Percentiles rank a stretch among this genome's conserved stretches.
Conservation (phyloP, 768 basidiomycete species). For the Agaricus blazei region DNA sequence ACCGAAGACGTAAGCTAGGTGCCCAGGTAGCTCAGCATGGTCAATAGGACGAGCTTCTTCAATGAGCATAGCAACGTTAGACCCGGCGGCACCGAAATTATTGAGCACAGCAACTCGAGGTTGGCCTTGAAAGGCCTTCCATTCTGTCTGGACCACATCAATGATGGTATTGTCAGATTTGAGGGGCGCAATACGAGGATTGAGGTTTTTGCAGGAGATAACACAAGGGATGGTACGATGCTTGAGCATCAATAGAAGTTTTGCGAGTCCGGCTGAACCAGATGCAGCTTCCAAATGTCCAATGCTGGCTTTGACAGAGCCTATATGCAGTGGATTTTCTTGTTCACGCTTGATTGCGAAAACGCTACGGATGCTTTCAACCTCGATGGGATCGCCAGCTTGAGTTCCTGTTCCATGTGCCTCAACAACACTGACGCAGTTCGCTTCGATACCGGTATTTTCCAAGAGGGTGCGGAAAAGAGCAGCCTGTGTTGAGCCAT, state of each 20-base stretch:
- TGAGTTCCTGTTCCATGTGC: slow-evolving; percentile 77
- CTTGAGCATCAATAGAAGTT: slow-evolving; percentile 65
- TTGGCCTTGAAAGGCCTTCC: slow-evolving; percentile 29
- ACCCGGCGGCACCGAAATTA: slow-evolving; percentile 76
- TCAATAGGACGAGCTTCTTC: slow-evolving; percentile 35
- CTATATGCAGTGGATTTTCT: slow-evolving; percentile 57
- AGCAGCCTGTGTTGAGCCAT: slow-evolving; percentile 50
- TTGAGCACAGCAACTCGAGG: slow-evolving; percentile 59
- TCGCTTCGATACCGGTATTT: slow-evolving; percentile 38
- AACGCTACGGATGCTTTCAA: slow-evolving; percentile 56
- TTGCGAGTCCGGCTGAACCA: slow-evolving; percentile 67
- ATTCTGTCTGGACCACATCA: slow-evolving; percentile 32
- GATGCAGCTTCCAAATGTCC: slow-evolving; percentile 78
- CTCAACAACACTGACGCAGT: slow-evolving; percentile 58
- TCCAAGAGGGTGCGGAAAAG: slow-evolving; percentile 49
- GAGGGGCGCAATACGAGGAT: slow-evolving; percentile 49
- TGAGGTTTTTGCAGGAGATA: slow-evolving; percentile 53
- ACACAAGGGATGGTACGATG: slow-evolving; percentile 53
- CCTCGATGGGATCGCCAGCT: slow-evolving; percentile 64
- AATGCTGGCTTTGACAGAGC: slow-evolving; percentile 69
- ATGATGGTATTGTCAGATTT: slow-evolving; percentile 47
- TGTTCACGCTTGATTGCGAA: slow-evolving; percentile 37
- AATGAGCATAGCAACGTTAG: slow-evolving; percentile 58
- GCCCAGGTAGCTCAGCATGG: background rate
- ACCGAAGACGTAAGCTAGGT: slow-evolving; percentile 41